Base-by-base conservation (phyloP, 179 eudicot species). In the Actinidia polygama region DNA sequence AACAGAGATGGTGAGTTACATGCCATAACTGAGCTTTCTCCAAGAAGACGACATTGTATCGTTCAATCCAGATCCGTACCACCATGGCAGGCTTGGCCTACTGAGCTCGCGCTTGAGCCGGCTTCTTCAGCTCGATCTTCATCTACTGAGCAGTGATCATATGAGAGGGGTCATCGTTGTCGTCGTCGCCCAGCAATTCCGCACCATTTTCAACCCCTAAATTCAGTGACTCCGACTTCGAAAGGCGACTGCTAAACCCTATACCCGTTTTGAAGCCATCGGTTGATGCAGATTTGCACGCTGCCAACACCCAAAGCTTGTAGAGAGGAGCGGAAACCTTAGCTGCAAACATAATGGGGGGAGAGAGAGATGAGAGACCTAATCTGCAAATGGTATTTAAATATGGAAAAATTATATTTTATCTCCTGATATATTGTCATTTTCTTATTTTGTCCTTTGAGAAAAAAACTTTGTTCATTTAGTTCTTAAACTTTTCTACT, bases 151-250 rank as follows among this genome's bases (percentile, higher is more conserved):
- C 88, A 72, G 90, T 91, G 83, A 92, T 84, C 58, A 93, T 86
- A 68, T 71, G 82, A 36, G 82, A 79, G 3, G 91, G 89, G 78
- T 90, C 96, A 36, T 90, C 96, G 80, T 78, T 82, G 47, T 93
- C 96, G 71, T 82, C 95, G 44, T 91, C 98, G 1, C 91, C 96
- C 26, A 94, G 83, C 93, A 94, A 85, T 87, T 93, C 96, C 62
- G 93, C 80, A 96, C 93, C 98, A 94, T 94, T 84, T 85, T 64
- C 46, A 18, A 16, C 18, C 21, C 47, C 50, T 46, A 21, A 61
- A 69, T 54, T 57, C 59, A 18, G 64, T 40, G 46, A 57, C 36
- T 16, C 1, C 53, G 4, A 50, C 16, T 23, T 51, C 18, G 11
- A n/a, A 21, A 30, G 73, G 50, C 58, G n/a, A 47, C 81, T 44